These are phyloP conservation scores for Inga oerstediana DNA, from an alignment of 306 rosid species.

Conservation along the genomic window DNA sequence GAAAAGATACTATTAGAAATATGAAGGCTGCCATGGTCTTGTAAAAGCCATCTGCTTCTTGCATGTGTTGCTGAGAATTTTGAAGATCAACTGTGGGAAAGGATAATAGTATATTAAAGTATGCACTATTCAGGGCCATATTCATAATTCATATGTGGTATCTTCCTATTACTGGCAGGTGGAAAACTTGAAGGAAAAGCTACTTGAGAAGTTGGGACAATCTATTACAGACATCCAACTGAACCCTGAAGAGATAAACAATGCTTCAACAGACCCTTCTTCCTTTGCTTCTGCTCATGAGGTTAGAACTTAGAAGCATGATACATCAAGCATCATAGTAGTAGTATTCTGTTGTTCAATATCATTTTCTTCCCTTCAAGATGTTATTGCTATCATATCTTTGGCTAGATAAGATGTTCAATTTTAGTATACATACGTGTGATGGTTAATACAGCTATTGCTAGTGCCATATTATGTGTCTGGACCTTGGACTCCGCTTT, in stretches of 20 bases:
- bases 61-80: slow-evolving; percentile 17
- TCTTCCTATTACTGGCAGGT: slow-evolving; percentile 54
- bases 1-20: neutral
- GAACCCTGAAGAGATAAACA: slow-evolving; percentile 53
- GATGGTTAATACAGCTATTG: neutral
- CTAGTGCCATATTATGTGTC: neutral
- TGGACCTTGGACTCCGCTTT: neutral
- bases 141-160: slow-evolving; percentile 28
- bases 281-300: slow-evolving; percentile 52
- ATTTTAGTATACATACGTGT: neutral
- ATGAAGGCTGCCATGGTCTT: neutral
- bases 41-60: slow-evolving; percentile 6
- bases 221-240: slow-evolving; percentile 62
- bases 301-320: slow-evolving; percentile 59
- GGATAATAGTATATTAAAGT: neutral
- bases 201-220: slow-evolving; percentile 78
- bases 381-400: neutral
- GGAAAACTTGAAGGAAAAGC: slow-evolving; percentile 69
- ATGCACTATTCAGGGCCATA: neutral
- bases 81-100: neutral
- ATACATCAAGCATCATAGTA: neutral
- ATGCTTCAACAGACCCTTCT: slow-evolving; percentile 44
- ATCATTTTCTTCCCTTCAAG: neutral
- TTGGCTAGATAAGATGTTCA: slow-evolving; percentile 18
- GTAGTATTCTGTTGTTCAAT: slow-evolving; percentile 13